These are phyloP conservation scores for Skeletonema potamos DNA, from an alignment of 108 stramenopile genomes.

Conservation along the genomic window DNA sequence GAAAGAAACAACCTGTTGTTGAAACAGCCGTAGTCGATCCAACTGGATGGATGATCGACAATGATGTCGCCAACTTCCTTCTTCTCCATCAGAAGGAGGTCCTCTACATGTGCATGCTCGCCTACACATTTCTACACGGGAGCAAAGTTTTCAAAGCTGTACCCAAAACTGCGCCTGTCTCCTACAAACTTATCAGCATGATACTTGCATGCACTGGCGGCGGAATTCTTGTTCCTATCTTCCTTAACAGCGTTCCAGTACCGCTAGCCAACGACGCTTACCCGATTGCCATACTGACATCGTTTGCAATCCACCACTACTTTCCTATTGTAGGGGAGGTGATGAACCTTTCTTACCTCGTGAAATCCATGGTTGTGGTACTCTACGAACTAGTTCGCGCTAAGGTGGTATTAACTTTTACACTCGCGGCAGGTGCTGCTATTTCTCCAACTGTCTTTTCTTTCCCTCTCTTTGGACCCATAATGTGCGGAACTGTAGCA, in stretches of 20 bases:
- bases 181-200: conserved; percentile 77
- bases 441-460: conserved; percentile 74
- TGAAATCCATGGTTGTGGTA: conserved; percentile 52
- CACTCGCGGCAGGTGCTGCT: conserved; percentile 61
- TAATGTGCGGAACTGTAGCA: conserved; percentile 85
- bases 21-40: conserved; percentile 46
- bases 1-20: not conserved
- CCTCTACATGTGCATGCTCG: conserved; percentile 58
- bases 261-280: conserved; percentile 81
- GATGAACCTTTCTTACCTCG: conserved; percentile 47
- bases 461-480: conserved; percentile 87
- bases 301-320: conserved; percentile 71
- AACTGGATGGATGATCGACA: conserved; percentile 80
- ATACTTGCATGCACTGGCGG: conserved; percentile 83
- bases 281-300: conserved; percentile 70
- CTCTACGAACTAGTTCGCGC: conserved; percentile 76
- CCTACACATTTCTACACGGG: conserved; percentile 80
- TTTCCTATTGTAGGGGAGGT: conserved; percentile 84
- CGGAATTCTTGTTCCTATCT: conserved; percentile 87
- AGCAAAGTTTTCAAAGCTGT: conserved; percentile 71
- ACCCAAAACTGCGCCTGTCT: conserved; percentile 36
- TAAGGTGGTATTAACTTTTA: conserved; percentile 70
- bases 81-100: conserved; percentile 75
- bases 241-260: conserved; percentile 81
- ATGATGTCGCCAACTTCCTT: conserved; percentile 70